Evolutionary conservation across 192 early-diverging fungal genomes (phyloP).

Genomic region (Geosiphon pyriformis): DNA sequence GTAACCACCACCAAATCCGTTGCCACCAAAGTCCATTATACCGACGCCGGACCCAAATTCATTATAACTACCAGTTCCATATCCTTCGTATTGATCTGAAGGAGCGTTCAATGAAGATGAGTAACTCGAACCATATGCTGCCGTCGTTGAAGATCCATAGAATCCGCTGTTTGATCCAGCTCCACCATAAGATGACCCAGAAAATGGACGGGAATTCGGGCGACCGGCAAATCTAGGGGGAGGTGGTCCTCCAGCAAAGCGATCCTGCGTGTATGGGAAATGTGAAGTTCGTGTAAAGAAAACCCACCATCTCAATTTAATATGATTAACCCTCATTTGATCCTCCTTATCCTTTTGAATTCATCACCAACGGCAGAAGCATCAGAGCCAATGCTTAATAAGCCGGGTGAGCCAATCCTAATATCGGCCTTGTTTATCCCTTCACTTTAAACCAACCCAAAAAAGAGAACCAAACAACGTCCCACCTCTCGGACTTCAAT

Average conservation of each 20-base stretch:
- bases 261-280: constrained; percentile 24
- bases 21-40: constrained; percentile 27
- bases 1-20: constrained; percentile 20
- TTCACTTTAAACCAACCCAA: constrained; percentile 15
- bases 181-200: constrained; percentile 9
- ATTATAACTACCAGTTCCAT: constrained; percentile 4
- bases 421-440: no score
- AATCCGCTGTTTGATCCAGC: constrained; percentile 8
- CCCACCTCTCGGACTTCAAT: constrained; percentile 80
- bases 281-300: constrained; percentile 24
- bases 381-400: no score
- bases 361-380: no score
- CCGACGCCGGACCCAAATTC: constrained; percentile 12
- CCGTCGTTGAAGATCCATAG: constrained; percentile 11
- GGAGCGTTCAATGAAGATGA: not conserved
- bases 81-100: constrained; percentile 22
- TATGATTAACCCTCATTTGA: constrained; percentile 1
- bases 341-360: not conserved
- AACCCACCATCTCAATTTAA: constrained; percentile 23
- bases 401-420: no score
- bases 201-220: constrained; percentile 15
- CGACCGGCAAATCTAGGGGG: constrained; percentile 22
- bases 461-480: constrained; percentile 23
- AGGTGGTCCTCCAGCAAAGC: constrained; percentile 30
- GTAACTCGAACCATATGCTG: not conserved